These are phyloP conservation scores for Allantophomopsis cytisporea DNA, from an alignment of 2,329 filamentous ascomycete genomes.

Conservation along the genomic window DNA sequence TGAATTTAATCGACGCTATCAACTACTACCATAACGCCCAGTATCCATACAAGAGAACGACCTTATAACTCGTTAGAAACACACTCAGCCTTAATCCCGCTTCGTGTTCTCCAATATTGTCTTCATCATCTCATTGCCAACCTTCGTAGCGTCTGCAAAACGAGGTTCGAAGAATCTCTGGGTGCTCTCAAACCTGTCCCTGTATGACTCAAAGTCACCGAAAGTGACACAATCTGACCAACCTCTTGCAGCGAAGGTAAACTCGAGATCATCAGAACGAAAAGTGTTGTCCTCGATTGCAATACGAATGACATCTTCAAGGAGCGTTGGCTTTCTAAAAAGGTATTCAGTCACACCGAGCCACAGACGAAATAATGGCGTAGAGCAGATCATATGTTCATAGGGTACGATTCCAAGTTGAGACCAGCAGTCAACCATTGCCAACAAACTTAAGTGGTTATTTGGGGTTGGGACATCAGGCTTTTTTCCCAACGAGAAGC, in stretches of 20 bases:
- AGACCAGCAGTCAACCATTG: slow-evolving; percentile 98
- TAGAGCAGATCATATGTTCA: slow-evolving; percentile 99
- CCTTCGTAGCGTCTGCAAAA: slow-evolving; percentile 72
- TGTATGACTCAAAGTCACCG: slow-evolving; percentile 86
- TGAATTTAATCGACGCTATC: no score
- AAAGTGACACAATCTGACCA: slow-evolving; percentile 92
- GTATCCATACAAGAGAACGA: no score
- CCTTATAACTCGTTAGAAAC: no score
- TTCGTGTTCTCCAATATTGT: slow-evolving; percentile 75
- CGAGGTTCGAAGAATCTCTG: slow-evolving; percentile 85
- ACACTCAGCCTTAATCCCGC: neutral
- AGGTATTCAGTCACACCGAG: slow-evolving; percentile 95
- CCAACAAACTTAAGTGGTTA: slow-evolving; percentile 84
- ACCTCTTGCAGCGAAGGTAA: slow-evolving; percentile 88
- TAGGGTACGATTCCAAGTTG: slow-evolving; percentile 88
- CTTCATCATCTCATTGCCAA: slow-evolving; percentile 96
- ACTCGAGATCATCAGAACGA: slow-evolving; percentile 90
- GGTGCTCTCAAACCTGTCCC: slow-evolving; percentile 80
- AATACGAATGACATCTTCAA: slow-evolving; percentile 75
- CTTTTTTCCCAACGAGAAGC: slow-evolving; percentile 68
- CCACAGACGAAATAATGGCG: slow-evolving; percentile 91
- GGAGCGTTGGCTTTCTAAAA: slow-evolving; percentile 67
- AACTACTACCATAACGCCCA: no score
- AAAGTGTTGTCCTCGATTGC: slow-evolving; percentile 86
- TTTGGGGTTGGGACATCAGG: slow-evolving; percentile 53